phyloP scores from a whole-genome alignment of 495 filamentous ascomycete species.

The Neurospora sp. region DNA sequence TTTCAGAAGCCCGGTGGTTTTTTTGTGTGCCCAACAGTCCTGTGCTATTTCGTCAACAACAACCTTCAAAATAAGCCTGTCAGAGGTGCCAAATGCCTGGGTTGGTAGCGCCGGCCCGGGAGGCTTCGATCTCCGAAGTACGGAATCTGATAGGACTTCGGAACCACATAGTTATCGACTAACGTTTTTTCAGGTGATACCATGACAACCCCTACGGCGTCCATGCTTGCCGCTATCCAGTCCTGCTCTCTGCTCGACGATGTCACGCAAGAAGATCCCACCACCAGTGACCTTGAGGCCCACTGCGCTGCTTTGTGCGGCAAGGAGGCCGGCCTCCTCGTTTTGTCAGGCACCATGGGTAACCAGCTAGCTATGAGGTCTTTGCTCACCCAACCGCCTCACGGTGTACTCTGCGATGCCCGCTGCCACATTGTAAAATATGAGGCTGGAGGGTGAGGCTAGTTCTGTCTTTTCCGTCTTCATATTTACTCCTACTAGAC shows the following conservation, averaged over 20 bases:
- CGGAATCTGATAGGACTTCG: conserved; percentile 1
- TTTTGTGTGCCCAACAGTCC: background rate
- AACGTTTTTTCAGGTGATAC: conserved; percentile 50
- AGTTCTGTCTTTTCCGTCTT: background rate
- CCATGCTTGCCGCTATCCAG: conserved; percentile 64
- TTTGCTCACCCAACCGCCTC: conserved; percentile 58
- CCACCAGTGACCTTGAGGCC: conserved; percentile 60
- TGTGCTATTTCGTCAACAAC: background rate
- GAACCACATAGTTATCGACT: background rate
- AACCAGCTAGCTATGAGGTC: conserved; percentile 66
- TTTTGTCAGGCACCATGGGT: conserved; percentile 86
- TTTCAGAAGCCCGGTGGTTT: background rate
- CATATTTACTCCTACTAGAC: background rate
- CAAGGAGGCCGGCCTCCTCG: conserved; percentile 65
- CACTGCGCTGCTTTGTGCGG: conserved; percentile 59
- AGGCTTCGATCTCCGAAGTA: conserved; percentile 35
- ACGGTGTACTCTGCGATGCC: conserved; percentile 59
- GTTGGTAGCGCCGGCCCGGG: conserved; percentile 32
- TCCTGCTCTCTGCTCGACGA: conserved; percentile 62
- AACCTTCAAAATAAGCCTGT: background rate
- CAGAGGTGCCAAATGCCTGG: conserved; percentile 16
- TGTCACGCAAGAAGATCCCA: conserved; percentile 73
- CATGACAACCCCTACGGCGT: conserved; percentile 72
- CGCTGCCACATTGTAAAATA: conserved; percentile 56
- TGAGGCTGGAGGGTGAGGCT: conserved; percentile 58